Evolutionary conservation across 768 basidiomycete species (phyloP).

Genomic region (Pleurotus tuber-regium): DNA sequence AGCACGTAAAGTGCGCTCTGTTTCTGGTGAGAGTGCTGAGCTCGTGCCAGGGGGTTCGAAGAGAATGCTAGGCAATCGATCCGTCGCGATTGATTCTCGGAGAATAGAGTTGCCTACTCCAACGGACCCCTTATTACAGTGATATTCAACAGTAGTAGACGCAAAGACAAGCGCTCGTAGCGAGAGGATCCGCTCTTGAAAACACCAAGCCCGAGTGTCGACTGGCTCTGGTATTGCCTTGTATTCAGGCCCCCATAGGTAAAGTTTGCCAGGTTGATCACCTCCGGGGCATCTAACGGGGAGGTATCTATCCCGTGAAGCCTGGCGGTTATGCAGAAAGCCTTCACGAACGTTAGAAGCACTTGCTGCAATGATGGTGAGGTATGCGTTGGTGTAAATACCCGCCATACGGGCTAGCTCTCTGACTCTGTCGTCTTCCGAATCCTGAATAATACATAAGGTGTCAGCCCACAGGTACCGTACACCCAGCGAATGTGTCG

Average conservation of each 20-base stretch:
- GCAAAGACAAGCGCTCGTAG: background rate
- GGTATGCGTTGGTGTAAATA: slow-evolving; percentile 3
- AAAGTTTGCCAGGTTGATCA: background rate
- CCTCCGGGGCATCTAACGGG: background rate
- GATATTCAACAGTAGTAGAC: background rate
- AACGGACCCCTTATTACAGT: background rate
- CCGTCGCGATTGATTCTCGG: background rate
- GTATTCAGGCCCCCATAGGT: background rate
- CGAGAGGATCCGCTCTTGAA: background rate
- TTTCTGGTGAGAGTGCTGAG: background rate
- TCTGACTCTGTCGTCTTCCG: background rate
- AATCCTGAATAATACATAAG: slow-evolving; percentile 1
- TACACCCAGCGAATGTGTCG: background rate
- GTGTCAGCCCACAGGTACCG: slow-evolving; percentile 1
- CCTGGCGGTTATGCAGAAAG: background rate
- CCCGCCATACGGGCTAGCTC: background rate
- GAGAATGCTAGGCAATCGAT: background rate
- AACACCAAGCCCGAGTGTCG: background rate
- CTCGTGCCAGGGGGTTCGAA: background rate
- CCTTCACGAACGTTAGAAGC: background rate
- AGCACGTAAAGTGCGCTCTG: background rate
- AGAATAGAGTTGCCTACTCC: background rate
- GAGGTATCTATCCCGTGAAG: background rate
- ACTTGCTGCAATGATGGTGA: background rate
- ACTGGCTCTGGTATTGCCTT: background rate